A percentile compares a stretch with the other conserved stretches of the same genome.
Evolutionary conservation across 768 basidiomycete genomes (phyloP).

Genomic region (Candolleomyces aberdarensis): DNA sequence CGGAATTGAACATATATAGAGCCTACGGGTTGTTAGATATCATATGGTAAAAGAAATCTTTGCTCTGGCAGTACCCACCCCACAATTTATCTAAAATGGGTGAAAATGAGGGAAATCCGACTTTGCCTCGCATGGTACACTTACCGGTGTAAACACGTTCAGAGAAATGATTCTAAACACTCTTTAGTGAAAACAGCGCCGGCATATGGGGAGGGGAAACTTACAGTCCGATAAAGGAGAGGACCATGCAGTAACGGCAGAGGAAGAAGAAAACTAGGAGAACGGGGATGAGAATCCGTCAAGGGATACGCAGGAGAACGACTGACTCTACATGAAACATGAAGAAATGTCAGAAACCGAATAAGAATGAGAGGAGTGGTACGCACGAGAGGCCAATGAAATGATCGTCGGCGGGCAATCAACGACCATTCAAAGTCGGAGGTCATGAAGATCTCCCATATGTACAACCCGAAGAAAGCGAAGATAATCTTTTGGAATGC

Average conservation of each 20-base stretch:
- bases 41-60: background rate
- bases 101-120: background rate
- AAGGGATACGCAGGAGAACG: background rate
- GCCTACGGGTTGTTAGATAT: slow-evolving; percentile 32
- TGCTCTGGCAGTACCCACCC: slow-evolving; percentile 33
- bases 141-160: slow-evolving; percentile 45
- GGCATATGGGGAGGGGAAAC: slow-evolving; percentile 18
- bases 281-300: background rate
- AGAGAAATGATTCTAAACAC: slow-evolving; percentile 53
- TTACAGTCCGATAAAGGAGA: slow-evolving; percentile 62
- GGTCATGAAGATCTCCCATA: slow-evolving; percentile 67
- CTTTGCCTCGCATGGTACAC: background rate
- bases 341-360: slow-evolving; percentile 18
- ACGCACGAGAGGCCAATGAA: slow-evolving; percentile 70
- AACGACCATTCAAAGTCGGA: slow-evolving; percentile 68
- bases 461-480: slow-evolving; percentile 60
- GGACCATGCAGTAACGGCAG: slow-evolving; percentile 70
- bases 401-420: slow-evolving; percentile 50
- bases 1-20: slow-evolving; percentile 68
- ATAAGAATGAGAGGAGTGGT: background rate
- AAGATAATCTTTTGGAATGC: slow-evolving; percentile 60
- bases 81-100: slow-evolving; percentile 51
- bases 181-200: background rate
- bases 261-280: slow-evolving; percentile 59
- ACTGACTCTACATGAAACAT: background rate